These are phyloP conservation scores for Mollisiaceae sp. DNA, from an alignment of 2,329 filamentous ascomycete genomes.

Conservation along the genomic window DNA sequence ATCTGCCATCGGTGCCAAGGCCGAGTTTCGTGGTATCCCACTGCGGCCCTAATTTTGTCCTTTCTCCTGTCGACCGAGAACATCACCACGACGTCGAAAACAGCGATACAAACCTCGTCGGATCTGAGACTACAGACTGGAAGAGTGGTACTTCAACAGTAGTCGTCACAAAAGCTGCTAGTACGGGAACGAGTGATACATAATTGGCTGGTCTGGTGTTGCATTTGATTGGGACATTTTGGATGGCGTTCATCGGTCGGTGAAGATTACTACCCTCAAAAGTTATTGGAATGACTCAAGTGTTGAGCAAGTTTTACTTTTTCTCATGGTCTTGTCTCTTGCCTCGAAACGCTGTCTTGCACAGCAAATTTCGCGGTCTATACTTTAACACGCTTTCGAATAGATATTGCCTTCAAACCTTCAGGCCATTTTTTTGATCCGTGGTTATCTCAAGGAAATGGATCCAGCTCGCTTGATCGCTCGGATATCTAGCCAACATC, in stretches of 20 bases:
- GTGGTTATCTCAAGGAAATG: too few species aligned
- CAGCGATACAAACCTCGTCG: neutral
- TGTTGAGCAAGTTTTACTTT: too few species aligned
- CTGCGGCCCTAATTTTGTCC: neutral
- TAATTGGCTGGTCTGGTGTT: neutral
- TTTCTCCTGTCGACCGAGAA: neutral
- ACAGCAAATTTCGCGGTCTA: too few species aligned
- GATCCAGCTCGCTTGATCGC: neutral
- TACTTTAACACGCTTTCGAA: too few species aligned
- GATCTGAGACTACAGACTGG: neutral
- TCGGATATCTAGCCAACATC: neutral
- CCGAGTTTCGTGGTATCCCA: constrained; percentile 13
- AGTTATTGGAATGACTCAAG: neutral
- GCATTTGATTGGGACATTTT: neutral
- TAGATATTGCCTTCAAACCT: too few species aligned
- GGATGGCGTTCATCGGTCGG: neutral
- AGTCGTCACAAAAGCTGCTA: neutral
- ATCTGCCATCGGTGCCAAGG: neutral
- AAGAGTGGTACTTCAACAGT: constrained; percentile 1
- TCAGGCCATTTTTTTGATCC: too few species aligned
- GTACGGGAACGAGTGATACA: neutral
- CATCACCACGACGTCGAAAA: neutral
- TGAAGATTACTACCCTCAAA: neutral
- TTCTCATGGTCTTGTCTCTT: too few species aligned
- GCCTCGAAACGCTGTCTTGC: too few species aligned